Conservation (phyloP, 257 asterid genomes). For the Nicotiana tabacum region DNA sequence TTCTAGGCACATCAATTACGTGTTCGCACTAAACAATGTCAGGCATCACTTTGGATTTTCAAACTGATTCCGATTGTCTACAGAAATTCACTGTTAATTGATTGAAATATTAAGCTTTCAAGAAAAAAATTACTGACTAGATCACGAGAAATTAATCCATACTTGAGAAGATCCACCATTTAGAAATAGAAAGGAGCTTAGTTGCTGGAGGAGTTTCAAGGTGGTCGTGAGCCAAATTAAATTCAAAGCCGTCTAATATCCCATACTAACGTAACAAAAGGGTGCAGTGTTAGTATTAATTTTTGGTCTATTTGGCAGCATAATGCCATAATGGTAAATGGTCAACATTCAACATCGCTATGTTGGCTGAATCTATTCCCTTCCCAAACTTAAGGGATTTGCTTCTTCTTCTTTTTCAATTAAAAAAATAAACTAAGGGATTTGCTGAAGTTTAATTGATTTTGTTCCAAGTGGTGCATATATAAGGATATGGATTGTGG, state of each 20-base stretch:
- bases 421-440: background rate
- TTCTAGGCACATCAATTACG: background rate
- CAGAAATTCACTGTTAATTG: background rate
- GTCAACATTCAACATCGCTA: background rate
- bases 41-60: background rate
- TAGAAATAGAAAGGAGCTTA: too few species aligned
- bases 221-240: background rate
- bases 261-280: background rate
- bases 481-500: background rate
- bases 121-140: background rate
- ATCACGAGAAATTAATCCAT: background rate
- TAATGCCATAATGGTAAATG: background rate
- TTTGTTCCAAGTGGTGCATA: background rate
- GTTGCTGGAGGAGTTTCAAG: background rate
- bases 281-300: background rate
- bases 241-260: background rate
- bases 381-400: constrained; percentile 2
- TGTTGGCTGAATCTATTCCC: background rate
- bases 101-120: background rate
- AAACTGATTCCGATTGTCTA: background rate
- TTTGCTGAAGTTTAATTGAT: background rate
- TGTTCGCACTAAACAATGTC: background rate
- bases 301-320: background rate
- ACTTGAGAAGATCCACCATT: background rate
- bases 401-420: background rate